Conservation (phyloP, 495 filamentous ascomycete species). For the Lasiosphaeria miniovina region DNA sequence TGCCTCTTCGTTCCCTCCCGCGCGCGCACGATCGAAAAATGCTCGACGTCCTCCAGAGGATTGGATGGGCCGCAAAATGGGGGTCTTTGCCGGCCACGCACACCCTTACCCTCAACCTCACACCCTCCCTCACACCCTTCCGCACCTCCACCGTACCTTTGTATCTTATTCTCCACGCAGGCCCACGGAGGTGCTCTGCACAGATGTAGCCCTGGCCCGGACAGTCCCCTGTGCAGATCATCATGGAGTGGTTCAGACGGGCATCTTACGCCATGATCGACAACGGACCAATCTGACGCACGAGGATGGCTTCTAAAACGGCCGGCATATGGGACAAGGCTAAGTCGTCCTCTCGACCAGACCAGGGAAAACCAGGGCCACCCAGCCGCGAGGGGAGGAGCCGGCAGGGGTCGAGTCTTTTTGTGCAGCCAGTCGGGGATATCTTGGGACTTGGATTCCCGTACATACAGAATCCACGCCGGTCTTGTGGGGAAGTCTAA, state of each 20-base stretch:
- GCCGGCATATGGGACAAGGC: conserved; percentile 25
- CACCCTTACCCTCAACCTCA: too few species aligned
- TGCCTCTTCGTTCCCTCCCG: conserved; percentile 3
- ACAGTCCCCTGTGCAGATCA: conserved; percentile 33
- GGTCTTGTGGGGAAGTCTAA: conserved; percentile 27
- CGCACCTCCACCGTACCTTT: too few species aligned
- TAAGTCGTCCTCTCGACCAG: conserved; percentile 10
- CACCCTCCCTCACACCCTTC: too few species aligned
- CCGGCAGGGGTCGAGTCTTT: neutral
- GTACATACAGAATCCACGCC: conserved; percentile 6
- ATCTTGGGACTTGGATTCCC: conserved; percentile 12
- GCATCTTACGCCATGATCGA: conserved; percentile 41
- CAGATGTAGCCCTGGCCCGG: conserved; percentile 17
- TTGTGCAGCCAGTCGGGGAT: conserved; percentile 22
- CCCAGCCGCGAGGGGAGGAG: neutral
- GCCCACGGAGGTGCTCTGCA: conserved; percentile 2
- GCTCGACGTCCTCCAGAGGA: conserved; percentile 10
- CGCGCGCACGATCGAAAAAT: conserved; percentile 6
- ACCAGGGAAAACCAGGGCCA: conserved; percentile 12
- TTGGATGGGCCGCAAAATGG: conserved; percentile 15
- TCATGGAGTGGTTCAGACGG: conserved; percentile 34
- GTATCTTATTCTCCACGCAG: too few species aligned
- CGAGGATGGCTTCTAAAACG: conserved; percentile 29
- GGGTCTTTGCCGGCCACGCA: too few species aligned
- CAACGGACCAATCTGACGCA: conserved; percentile 35